Evolutionary conservation across 352 stramenopile genomes (phyloP).

Genomic region (Phytopythium aichiense): DNA sequence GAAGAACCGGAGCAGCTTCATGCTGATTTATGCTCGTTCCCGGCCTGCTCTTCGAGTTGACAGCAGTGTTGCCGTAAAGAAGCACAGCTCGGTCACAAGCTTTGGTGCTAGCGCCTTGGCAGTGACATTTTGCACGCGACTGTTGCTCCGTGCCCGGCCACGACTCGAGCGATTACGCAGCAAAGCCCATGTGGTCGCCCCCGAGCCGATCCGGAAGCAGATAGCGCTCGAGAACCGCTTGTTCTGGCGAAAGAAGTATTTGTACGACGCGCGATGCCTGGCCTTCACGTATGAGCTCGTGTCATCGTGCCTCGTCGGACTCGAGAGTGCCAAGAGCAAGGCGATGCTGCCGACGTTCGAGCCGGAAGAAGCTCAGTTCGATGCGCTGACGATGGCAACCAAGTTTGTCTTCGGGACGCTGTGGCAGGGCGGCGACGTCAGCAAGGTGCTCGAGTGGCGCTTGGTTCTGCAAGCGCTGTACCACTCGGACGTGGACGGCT

Average conservation of each 20-base stretch:
- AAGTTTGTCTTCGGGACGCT: constrained; percentile 87
- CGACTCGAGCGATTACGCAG: constrained; percentile 44
- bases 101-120: constrained; percentile 26
- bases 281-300: constrained; percentile 81
- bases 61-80: not conserved
- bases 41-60: constrained; percentile 33
- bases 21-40: constrained; percentile 79
- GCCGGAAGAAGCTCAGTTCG: constrained; percentile 55
- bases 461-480: constrained; percentile 67
- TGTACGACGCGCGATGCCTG: constrained; percentile 69
- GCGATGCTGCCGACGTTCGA: constrained; percentile 50
- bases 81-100: constrained; percentile 10
- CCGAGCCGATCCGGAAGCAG: constrained; percentile 63
- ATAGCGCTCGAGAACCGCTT: constrained; percentile 82
- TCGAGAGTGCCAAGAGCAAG: constrained; percentile 34
- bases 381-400: constrained; percentile 74
- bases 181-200: constrained; percentile 50
- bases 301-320: constrained; percentile 44
- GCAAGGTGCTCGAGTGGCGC: constrained; percentile 73
- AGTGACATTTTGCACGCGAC: constrained; percentile 32
- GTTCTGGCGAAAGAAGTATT: constrained; percentile 85
- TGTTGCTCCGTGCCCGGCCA: constrained; percentile 23
- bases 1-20: constrained; percentile 86
- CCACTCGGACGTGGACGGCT: constrained; percentile 58
- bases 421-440: constrained; percentile 76